Evolutionary conservation across 2,329 filamentous ascomycete genomes (phyloP).

Genomic region (Nannizziopsis barbatae): DNA sequence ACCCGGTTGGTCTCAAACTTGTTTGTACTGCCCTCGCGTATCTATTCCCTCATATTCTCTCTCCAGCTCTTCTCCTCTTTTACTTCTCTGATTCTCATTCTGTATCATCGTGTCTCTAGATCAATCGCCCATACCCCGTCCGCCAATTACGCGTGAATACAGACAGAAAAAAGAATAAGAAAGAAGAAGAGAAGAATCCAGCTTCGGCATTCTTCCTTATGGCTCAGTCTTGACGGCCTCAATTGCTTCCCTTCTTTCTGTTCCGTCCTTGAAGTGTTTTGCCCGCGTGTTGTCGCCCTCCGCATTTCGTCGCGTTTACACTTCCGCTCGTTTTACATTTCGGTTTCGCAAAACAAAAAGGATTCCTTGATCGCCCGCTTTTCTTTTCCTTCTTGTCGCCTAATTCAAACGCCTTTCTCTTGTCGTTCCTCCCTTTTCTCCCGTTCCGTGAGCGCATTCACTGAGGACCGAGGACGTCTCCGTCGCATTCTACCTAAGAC

Average conservation of each 20-base stretch:
- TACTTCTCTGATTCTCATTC: neutral
- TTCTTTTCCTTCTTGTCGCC: neutral
- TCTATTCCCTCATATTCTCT: too few species aligned
- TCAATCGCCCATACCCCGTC: neutral
- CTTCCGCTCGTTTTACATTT: conserved; percentile 12
- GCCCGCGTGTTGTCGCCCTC: neutral
- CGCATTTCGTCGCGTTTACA: conserved; percentile 1
- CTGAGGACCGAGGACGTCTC: too few species aligned
- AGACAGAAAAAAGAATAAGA: neutral
- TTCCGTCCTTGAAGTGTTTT: neutral
- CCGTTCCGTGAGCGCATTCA: neutral
- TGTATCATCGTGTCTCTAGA: conserved; percentile 2
- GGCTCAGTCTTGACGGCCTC: conserved; percentile 7
- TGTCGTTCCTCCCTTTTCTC: neutral
- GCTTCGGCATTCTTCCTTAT: neutral
- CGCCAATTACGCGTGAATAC: neutral
- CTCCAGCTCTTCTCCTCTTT: neutral
- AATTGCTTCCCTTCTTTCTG: neutral
- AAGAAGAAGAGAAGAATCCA: neutral
- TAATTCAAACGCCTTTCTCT: neutral
- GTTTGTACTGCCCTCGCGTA: conserved; percentile 6
- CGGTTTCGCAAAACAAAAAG: neutral
- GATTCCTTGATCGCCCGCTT: neutral
- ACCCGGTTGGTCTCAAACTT: neutral
- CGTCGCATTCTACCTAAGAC: too few species aligned